Conservation (phyloP, 208 protist species). For the Crithidia fasciculata region DNA sequence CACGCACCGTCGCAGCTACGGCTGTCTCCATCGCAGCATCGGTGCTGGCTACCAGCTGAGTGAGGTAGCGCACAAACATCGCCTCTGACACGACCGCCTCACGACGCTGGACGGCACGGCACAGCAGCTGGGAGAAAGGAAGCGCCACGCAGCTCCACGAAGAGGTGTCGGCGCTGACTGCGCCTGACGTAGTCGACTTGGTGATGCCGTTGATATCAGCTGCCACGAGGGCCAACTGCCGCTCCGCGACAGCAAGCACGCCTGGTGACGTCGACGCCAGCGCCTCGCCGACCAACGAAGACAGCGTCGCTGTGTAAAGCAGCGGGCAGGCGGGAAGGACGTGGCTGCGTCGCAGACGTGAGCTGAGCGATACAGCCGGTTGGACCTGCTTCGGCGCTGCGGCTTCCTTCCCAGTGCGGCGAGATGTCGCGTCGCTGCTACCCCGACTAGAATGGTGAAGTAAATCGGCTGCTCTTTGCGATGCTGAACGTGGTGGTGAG, state of each 20-base stretch:
- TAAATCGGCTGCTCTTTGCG: no score
- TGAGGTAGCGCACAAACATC: conserved; percentile 14
- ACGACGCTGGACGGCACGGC: neutral
- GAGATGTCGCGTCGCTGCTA: no score
- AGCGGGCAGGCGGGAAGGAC: conserved; percentile 15
- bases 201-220: neutral
- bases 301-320: conserved; percentile 15
- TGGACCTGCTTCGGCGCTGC: neutral
- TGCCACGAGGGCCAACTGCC: neutral
- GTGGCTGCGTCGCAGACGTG: conserved; percentile 21
- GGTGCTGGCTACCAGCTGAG: conserved; percentile 15
- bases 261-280: neutral
- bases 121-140: neutral
- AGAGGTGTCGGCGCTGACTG: neutral
- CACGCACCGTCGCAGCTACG: conserved; percentile 6
- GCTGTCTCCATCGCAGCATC: conserved; percentile 3
- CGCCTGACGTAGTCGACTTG: neutral
- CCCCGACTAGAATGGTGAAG: no score
- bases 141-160: neutral
- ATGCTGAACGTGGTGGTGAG: neutral
- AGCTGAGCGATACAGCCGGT: neutral
- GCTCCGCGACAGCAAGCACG: neutral
- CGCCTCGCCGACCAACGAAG: neutral
- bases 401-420: neutral
- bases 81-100: conserved; percentile 1